Base-by-base conservation (phyloP, 1,284 basidiomycete genomes). In the Anthracocystis panici-leucophaei region DNA sequence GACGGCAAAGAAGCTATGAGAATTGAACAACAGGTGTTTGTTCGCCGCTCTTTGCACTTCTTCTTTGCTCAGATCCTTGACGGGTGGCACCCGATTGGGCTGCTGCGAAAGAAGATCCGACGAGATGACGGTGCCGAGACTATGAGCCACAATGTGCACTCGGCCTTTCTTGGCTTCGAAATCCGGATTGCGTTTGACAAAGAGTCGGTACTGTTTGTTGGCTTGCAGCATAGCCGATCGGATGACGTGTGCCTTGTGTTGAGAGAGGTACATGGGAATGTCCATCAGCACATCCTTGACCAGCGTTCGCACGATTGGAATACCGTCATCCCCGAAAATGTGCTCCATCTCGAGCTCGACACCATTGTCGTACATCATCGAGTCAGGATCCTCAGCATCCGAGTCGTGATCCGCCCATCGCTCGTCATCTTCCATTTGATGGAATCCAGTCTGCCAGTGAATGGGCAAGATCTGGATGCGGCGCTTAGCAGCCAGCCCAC, bases 71-170 rank as follows among this genome's bases (percentile, higher is more conserved):
- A 65, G 25, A 35, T 71, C 62, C 40, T 64, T 58, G 54, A 79
- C 56, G 3, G 46, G 57, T 16, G 73, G 62, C 18, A 88, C 87
- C 14, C 84, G 80, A 5, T 88, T 89, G 1, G 89, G 87, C 75
- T 90, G 89, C 63, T 87, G 86, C 12, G 88, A 88, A 12, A 90
- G 85, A 51, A 90, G 87, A 61, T 89, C 87, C 0, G 88, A 86
- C 1, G 88, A 87, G 3, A 90, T 83, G 8, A 88, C 88, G 0
- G 88, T 88, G 8, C 89, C 89, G 5, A 89, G 86, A 75, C 85
- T 86, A 61, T 87, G 87, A 1, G 84, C 86, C 25, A 87, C 75
- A 35, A 87, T 77, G 61, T 86, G 86, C 40, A 86, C 86, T 31
- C 88, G 87, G 10, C 88, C 82, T 0, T 87, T 87, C 40, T 86